phyloP scores from a whole-genome alignment of 495 filamentous ascomycete genomes.

The Physcia stellaris region DNA sequence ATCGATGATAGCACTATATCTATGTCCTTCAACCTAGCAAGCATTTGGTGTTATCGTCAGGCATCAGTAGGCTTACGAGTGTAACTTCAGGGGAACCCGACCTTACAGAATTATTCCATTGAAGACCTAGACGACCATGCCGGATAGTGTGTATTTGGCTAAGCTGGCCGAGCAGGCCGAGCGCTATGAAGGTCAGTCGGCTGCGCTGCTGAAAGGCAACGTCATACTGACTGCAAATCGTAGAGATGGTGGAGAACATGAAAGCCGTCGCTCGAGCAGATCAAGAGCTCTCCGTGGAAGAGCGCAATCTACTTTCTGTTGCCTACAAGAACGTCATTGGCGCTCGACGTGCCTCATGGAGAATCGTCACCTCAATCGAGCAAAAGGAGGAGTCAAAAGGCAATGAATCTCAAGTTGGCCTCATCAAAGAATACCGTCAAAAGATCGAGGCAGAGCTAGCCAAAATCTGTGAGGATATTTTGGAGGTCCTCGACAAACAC shows the following conservation, averaged over 20 bases:
- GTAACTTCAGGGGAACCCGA: too few relatives aligned
- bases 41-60: too few relatives aligned
- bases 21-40: too few relatives aligned
- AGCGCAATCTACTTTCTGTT: slow-evolving; percentile 97
- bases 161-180: slow-evolving; percentile 99
- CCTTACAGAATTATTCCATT: too few relatives aligned
- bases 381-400: slow-evolving; percentile 99
- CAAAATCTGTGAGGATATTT: slow-evolving; percentile 99
- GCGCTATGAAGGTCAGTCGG: slow-evolving; percentile 89
- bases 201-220: neutral
- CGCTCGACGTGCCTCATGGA: slow-evolving; percentile 96
- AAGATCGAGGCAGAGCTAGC: slow-evolving; percentile 98
- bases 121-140: too few relatives aligned
- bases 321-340: slow-evolving; percentile 99
- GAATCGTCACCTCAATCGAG: slow-evolving; percentile 99
- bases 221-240: slow-evolving; percentile 1
- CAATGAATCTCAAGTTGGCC: slow-evolving; percentile 77
- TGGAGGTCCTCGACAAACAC: slow-evolving; percentile 91
- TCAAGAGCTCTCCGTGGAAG: slow-evolving; percentile 96
- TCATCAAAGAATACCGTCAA: slow-evolving; percentile 99
- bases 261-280: slow-evolving; percentile 94
- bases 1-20: too few relatives aligned
- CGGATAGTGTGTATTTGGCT: slow-evolving; percentile 97
- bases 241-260: slow-evolving; percentile 99
- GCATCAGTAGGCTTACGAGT: too few relatives aligned